Evolutionary conservation across 176 grass and related monocot species (phyloP).

Genomic region (Musa itinerans): DNA sequence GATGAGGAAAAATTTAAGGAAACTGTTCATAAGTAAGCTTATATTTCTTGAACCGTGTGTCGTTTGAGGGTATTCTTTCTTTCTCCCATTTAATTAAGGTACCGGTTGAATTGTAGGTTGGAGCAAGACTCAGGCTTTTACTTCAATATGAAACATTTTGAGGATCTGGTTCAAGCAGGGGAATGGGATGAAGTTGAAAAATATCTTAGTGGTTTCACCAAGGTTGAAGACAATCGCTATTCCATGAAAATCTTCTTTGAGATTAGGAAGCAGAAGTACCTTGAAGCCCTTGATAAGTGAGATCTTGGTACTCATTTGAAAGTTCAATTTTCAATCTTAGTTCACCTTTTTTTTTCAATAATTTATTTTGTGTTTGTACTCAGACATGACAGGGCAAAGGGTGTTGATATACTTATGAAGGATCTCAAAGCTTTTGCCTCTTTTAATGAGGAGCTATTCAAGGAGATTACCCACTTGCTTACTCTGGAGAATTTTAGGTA

Average conservation of each 20-base stretch:
- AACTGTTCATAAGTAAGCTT: slow-evolving; percentile 21
- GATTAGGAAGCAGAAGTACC: slow-evolving; percentile 99
- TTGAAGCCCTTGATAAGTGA: slow-evolving; percentile 94
- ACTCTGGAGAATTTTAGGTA: slow-evolving; percentile 98
- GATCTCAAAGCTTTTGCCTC: slow-evolving; percentile 98
- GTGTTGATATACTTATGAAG: slow-evolving; percentile 95
- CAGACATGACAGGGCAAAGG: slow-evolving; percentile 94
- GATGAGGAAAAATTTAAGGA: slow-evolving; percentile 31
- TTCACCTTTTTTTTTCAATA: neutral
- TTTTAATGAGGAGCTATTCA: slow-evolving; percentile 98
- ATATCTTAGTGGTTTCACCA: slow-evolving; percentile 97
- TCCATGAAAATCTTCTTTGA: slow-evolving; percentile 99
- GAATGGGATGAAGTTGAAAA: slow-evolving; percentile 99
- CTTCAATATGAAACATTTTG: slow-evolving; percentile 99
- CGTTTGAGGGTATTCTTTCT: neutral
- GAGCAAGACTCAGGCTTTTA: slow-evolving; percentile 98
- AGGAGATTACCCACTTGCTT: slow-evolving; percentile 97
- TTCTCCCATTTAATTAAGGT: neutral
- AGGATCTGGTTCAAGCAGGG: slow-evolving; percentile 87
- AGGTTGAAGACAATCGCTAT: slow-evolving; percentile 98
- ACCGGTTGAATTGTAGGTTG: slow-evolving; percentile 37
- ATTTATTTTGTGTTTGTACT: neutral
- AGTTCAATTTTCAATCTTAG: slow-evolving; percentile 13
- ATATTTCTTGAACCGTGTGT: no score
- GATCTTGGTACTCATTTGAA: slow-evolving; percentile 5